Conservation (phyloP, 1,284 basidiomycete species). For the Trametes hirsuta region DNA sequence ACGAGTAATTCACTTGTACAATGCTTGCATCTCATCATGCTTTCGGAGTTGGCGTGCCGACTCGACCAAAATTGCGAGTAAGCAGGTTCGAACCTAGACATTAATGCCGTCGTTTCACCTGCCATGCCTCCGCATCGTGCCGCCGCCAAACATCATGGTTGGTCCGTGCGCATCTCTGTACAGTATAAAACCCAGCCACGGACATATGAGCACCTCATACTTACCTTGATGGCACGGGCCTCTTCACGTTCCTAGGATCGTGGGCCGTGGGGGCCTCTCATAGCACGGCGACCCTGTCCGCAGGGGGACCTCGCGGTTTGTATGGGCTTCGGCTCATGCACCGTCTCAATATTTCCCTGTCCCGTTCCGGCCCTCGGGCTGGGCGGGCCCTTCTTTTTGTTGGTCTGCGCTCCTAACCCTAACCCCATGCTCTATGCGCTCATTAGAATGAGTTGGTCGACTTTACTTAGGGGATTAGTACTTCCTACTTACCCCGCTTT, state of each 20-base stretch:
- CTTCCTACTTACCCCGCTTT: too few relatives aligned
- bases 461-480: too few relatives aligned
- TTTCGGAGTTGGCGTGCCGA: not conserved
- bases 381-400: conserved; percentile 29
- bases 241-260: conserved; percentile 18
- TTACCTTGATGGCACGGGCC: conserved; percentile 25
- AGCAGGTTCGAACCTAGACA: too few relatives aligned
- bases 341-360: conserved; percentile 37
- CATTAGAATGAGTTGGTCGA: too few relatives aligned
- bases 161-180: conserved; percentile 14
- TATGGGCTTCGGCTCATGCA: conserved; percentile 39
- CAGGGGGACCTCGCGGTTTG: conserved; percentile 35
- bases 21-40: conserved; percentile 9
- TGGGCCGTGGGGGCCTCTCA: conserved; percentile 25
- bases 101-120: too few relatives aligned
- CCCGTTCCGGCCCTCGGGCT: conserved; percentile 36
- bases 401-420: conserved; percentile 15
- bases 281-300: conserved; percentile 36
- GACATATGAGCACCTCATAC: conserved; percentile 20
- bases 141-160: not conserved
- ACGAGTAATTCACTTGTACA: conserved; percentile 28
- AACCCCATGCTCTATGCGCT: conserved; percentile 2
- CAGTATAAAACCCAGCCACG: conserved; percentile 1
- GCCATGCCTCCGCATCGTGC: too few relatives aligned
- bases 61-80: too few relatives aligned